phyloP scores from a whole-genome alignment of 345 rosid species.

The Salix koriyanagi region DNA sequence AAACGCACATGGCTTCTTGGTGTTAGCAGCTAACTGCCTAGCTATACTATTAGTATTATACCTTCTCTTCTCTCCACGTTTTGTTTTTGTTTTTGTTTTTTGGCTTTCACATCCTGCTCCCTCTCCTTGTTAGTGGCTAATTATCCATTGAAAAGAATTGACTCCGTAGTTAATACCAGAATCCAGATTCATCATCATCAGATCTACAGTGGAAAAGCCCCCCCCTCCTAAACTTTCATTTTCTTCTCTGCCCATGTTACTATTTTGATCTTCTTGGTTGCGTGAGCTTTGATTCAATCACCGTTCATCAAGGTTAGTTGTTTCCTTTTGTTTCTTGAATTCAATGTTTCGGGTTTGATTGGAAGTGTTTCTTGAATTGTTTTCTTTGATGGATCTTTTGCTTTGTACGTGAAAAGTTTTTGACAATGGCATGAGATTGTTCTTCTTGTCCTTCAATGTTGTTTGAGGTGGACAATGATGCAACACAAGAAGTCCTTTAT shows the following conservation, averaged over 20 bases:
- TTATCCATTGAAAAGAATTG: slow-evolving; percentile 37
- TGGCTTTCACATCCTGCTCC: slow-evolving; percentile 38
- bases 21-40: slow-evolving; percentile 1
- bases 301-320: background rate
- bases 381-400: background rate
- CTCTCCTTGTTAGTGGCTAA: slow-evolving; percentile 1
- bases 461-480: background rate
- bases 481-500: background rate
- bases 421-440: background rate
- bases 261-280: background rate
- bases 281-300: background rate
- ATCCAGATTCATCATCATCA: slow-evolving; percentile 18
- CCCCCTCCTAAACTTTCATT: slow-evolving; percentile 2
- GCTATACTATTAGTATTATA: background rate
- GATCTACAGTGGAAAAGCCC: slow-evolving; percentile 46
- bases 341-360: background rate
- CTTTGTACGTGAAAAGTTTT: background rate
- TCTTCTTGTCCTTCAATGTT: background rate
- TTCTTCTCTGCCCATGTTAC: background rate
- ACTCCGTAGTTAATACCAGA: slow-evolving; percentile 31
- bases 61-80: slow-evolving; percentile 27
- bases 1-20: slow-evolving; percentile 56
- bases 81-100: slow-evolving; percentile 23
- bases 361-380: background rate
- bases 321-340: background rate